Conservation (phyloP, 2,329 filamentous ascomycete species). For the Rhytidhysteron rufulum region DNA sequence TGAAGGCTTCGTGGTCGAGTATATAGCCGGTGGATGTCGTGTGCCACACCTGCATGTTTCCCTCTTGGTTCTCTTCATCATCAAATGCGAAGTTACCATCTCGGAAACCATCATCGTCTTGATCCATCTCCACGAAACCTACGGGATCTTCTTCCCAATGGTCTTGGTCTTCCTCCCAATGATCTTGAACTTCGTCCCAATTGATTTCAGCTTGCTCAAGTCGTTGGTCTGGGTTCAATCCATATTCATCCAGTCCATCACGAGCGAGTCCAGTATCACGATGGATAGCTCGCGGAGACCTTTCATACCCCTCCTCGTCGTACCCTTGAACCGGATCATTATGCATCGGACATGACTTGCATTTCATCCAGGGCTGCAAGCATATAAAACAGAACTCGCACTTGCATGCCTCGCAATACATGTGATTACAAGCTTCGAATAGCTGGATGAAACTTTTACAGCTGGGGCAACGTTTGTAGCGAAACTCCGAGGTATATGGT, state of each 20-base stretch:
- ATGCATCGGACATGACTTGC: not conserved
- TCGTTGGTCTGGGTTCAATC: too few relatives aligned
- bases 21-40: too few relatives aligned
- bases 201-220: too few relatives aligned
- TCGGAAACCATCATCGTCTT: too few relatives aligned
- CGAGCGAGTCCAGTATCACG: not conserved
- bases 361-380: not conserved
- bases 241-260: not conserved
- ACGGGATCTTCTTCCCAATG: too few relatives aligned
- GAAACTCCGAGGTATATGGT: not conserved
- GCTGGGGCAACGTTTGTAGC: not conserved
- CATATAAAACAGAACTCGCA: not conserved
- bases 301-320: not conserved
- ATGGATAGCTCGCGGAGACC: not conserved
- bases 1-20: too few relatives aligned
- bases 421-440: not conserved
- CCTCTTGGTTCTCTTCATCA: too few relatives aligned
- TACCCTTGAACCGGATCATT: not conserved
- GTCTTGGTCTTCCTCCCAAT: too few relatives aligned
- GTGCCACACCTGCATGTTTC: too few relatives aligned
- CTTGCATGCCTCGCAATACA: not conserved
- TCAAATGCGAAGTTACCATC: too few relatives aligned
- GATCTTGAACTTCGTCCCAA: too few relatives aligned
- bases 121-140: too few relatives aligned
- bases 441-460: not conserved